phyloP scores from a whole-genome alignment of 148 eudicot genomes.

The Tetragonia tetragonoides region DNA sequence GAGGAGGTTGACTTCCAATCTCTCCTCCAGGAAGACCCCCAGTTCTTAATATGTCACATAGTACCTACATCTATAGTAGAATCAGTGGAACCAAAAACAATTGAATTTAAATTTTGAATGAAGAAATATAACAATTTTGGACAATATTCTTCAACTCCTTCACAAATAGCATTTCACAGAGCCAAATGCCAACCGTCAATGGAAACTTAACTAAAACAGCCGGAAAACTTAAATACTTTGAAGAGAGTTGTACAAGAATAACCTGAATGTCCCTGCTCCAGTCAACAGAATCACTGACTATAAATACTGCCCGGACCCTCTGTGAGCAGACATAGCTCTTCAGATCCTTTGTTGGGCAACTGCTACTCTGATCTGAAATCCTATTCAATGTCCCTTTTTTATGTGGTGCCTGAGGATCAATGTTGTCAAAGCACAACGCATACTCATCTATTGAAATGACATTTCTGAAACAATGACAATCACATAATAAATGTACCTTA shows the following conservation, averaged over 20 bases:
- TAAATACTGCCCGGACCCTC: slow-evolving; percentile 65
- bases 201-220: background rate
- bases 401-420: slow-evolving; percentile 76
- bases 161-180: background rate
- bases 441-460: slow-evolving; percentile 83
- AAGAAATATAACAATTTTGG: background rate
- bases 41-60: slow-evolving; percentile 85
- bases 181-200: background rate
- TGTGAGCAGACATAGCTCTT: slow-evolving; percentile 47
- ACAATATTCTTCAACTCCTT: background rate
- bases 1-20: slow-evolving; percentile 60
- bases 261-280: slow-evolving; percentile 99
- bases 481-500: slow-evolving; percentile 1
- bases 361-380: slow-evolving; percentile 25
- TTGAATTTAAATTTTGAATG: background rate
- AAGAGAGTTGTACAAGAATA: slow-evolving; percentile 2
- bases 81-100: slow-evolving; percentile 12
- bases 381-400: slow-evolving; percentile 50
- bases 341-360: slow-evolving; percentile 12
- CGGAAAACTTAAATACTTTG: slow-evolving; percentile 1
- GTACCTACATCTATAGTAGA: slow-evolving; percentile 51
- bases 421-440: slow-evolving; percentile 73
- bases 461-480: slow-evolving; percentile 43
- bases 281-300: slow-evolving; percentile 87
- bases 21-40: slow-evolving; percentile 92